Conservation (phyloP, 176 grass and related monocot species). For the Triticum urartu region DNA sequence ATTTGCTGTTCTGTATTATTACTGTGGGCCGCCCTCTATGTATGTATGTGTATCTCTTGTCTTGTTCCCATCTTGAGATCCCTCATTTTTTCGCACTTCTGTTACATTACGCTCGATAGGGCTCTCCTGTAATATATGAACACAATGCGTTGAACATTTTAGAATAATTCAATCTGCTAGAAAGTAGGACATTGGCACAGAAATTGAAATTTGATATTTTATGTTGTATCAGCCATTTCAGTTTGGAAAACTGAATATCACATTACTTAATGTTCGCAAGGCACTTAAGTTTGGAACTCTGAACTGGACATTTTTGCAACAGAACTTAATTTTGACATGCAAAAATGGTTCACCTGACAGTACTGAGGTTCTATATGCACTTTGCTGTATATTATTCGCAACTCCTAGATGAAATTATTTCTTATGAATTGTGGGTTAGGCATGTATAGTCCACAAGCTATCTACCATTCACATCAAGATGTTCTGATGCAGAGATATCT, state of each 20-base stretch:
- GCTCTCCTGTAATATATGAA: not conserved
- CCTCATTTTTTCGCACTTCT: not conserved
- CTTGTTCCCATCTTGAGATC: not conserved
- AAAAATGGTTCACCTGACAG: slow-evolving; percentile 5
- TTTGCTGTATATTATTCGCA: not conserved
- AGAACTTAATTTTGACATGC: not conserved
- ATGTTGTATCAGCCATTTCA: not conserved
- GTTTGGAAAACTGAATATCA: not conserved
- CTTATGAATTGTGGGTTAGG: not conserved
- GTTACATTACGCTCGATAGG: not conserved
- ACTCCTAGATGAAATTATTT: not conserved
- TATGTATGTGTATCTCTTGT: not conserved
- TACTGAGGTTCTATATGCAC: not conserved
- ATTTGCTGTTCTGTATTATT: not conserved
- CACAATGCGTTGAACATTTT: not conserved
- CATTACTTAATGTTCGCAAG: not conserved
- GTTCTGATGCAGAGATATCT: not conserved
- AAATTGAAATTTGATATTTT: not conserved
- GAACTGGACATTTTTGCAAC: not conserved
- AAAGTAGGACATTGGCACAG: not conserved
- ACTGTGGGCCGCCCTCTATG: not conserved
- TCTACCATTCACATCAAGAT: too few species aligned
- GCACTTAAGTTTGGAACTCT: not conserved
- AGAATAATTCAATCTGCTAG: slow-evolving; percentile 16
- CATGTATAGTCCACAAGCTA: not conserved